Evolutionary conservation across 768 basidiomycete species (phyloP).

Genomic region (Lactarius sanguifluus): DNA sequence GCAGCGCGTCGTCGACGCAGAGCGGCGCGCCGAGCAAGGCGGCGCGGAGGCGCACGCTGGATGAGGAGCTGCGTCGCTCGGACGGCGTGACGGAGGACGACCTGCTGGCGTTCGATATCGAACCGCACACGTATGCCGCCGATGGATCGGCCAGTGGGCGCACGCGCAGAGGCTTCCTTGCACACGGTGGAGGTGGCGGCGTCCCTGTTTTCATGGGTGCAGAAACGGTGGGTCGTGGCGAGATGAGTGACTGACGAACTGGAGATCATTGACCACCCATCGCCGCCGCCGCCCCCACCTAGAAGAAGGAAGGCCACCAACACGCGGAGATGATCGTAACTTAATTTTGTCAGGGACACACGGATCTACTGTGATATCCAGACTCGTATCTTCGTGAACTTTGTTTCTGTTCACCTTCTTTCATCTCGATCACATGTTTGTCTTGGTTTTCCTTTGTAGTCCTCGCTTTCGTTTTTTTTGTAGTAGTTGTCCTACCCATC

Average conservation of each 20-base stretch:
- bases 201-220: conserved; percentile 64
- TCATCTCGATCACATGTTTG: not conserved
- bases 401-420: not conserved
- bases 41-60: conserved; percentile 55
- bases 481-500: no score
- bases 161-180: conserved; percentile 60
- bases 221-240: conserved; percentile 31
- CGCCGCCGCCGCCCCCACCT: not conserved
- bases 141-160: conserved; percentile 55
- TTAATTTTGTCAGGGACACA: not conserved
- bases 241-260: conserved; percentile 5
- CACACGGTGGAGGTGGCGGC: conserved; percentile 75
- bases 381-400: conserved; percentile 4
- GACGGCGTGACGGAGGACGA: conserved; percentile 37
- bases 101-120: conserved; percentile 38
- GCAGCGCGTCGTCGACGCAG: conserved; percentile 13
- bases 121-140: conserved; percentile 46
- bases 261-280: not conserved
- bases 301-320: not conserved
- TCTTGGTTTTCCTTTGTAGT: conserved; percentile 1
- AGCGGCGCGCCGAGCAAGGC: conserved; percentile 27
- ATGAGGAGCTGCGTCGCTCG: conserved; percentile 62
- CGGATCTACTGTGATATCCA: conserved; percentile 9
- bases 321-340: conserved; percentile 10
- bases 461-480: not conserved